Conservation (phyloP, 2,329 filamentous ascomycete genomes). For the Epichloe hybrida region DNA sequence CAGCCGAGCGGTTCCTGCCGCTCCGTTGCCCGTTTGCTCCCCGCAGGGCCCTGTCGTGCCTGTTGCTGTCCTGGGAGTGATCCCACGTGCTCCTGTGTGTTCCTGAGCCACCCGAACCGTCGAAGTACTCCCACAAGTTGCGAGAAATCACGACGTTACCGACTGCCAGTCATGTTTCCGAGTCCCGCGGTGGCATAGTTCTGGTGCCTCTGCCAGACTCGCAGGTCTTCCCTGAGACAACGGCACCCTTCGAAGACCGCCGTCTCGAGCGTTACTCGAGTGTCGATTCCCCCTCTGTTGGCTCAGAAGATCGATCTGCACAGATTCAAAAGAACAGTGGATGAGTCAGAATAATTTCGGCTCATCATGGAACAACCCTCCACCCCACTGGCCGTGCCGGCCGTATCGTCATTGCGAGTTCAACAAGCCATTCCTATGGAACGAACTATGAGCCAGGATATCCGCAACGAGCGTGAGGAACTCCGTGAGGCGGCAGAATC, state of each 20-base stretch:
- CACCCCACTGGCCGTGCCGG: slow-evolving; percentile 35
- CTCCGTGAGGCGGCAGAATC: slow-evolving; percentile 91
- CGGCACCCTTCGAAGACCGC: not conserved
- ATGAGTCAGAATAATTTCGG: not conserved
- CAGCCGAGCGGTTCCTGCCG: slow-evolving; percentile 2
- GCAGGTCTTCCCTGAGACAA: slow-evolving; percentile 12
- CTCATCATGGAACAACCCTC: slow-evolving; percentile 27
- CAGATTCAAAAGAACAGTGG: not conserved
- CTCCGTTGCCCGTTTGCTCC: slow-evolving; percentile 8
- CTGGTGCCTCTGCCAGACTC: slow-evolving; percentile 33
- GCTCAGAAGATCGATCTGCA: not conserved
- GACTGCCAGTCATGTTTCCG: slow-evolving; percentile 32
- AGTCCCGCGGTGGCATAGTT: slow-evolving; percentile 30
- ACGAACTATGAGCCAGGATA: slow-evolving; percentile 69
- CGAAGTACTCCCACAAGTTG: slow-evolving; percentile 7
- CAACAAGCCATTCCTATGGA: slow-evolving; percentile 41
- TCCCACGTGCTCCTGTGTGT: not conserved
- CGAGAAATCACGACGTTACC: slow-evolving; percentile 15
- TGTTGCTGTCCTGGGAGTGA: not conserved
- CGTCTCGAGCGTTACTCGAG: not conserved
- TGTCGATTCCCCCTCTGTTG: not conserved
- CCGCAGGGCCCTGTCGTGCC: slow-evolving; percentile 1
- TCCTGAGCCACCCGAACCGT: not conserved
- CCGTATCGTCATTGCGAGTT: slow-evolving; percentile 37
- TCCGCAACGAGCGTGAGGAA: slow-evolving; percentile 85